phyloP scores from a whole-genome alignment of 495 filamentous ascomycete genomes.

The Pseudomonodictys pantanalensis region DNA sequence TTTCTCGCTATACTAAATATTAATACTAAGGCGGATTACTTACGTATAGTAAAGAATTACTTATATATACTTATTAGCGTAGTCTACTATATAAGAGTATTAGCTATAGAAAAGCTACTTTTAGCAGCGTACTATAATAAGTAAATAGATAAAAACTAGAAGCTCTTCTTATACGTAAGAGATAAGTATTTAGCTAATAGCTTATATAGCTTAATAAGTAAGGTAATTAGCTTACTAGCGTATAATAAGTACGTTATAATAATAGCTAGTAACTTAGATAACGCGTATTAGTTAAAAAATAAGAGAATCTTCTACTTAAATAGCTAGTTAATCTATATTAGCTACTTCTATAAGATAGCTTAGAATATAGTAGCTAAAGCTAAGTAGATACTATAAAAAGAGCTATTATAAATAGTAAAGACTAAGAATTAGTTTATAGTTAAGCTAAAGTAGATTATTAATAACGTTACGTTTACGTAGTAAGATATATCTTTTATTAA shows the following conservation, averaged over 20 bases:
- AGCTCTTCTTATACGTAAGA: neutral
- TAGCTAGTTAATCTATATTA: neutral
- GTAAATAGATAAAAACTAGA: neutral
- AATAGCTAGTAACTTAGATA: neutral
- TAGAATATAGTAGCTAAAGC: neutral
- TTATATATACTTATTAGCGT: too few species aligned
- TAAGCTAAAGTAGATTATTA: neutral
- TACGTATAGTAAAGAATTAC: too few species aligned
- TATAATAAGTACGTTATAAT: neutral
- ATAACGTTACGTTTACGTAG: conserved; percentile 1
- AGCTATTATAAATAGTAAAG: neutral
- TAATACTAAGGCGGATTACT: neutral
- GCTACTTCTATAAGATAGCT: neutral
- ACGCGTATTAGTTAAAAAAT: conserved; percentile 1
- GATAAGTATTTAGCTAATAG: neutral
- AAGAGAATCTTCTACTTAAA: conserved; percentile 7
- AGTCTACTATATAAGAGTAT: neutral
- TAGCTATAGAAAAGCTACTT: neutral
- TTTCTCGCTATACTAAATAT: too few species aligned
- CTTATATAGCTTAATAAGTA: conserved; percentile 6
- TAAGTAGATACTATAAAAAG: neutral
- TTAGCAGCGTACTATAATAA: neutral
- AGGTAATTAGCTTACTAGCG: neutral
- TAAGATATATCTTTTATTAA: neutral
- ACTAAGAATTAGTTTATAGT: neutral